Conservation (phyloP, 208 protist genomes). For the Leishmania lainsoni region DNA sequence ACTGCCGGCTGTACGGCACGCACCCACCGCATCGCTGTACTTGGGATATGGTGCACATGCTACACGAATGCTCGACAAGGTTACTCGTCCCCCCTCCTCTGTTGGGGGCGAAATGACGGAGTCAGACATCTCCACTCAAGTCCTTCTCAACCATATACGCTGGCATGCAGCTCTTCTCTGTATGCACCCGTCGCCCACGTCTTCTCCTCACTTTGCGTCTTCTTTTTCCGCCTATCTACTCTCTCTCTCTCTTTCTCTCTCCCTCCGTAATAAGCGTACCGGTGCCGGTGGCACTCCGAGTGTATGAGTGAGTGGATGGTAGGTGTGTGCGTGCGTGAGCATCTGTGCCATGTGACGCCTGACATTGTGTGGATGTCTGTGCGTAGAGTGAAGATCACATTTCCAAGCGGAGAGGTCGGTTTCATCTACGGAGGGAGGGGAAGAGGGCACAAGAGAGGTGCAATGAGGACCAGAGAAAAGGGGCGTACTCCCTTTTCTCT, state of each 20-base stretch:
- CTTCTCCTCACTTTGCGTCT: not conserved
- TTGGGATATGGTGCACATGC: not conserved
- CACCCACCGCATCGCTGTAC: not conserved
- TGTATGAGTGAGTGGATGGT: not conserved
- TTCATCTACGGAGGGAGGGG: not conserved
- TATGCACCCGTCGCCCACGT: not conserved
- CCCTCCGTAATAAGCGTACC: not conserved
- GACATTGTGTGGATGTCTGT: not conserved
- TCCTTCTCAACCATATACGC: not conserved
- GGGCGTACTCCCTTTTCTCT: not conserved
- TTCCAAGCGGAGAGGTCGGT: conserved; percentile 37
- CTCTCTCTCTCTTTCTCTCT: not conserved
- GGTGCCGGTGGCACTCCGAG: not conserved
- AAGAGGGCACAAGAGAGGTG: not conserved
- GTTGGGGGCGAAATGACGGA: not conserved
- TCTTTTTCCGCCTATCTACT: not conserved
- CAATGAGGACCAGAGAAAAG: not conserved
- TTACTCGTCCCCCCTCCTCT: not conserved
- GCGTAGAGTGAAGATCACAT: conserved; percentile 29
- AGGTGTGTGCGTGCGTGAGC: not conserved
- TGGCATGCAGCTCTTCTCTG: not conserved
- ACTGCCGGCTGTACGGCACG: not conserved
- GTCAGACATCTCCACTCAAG: not conserved
- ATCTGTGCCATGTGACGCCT: not conserved
- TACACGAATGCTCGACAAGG: not conserved